phyloP scores from a whole-genome alignment of 1,284 basidiomycete genomes.

The Cystobasidium pallidum region DNA sequence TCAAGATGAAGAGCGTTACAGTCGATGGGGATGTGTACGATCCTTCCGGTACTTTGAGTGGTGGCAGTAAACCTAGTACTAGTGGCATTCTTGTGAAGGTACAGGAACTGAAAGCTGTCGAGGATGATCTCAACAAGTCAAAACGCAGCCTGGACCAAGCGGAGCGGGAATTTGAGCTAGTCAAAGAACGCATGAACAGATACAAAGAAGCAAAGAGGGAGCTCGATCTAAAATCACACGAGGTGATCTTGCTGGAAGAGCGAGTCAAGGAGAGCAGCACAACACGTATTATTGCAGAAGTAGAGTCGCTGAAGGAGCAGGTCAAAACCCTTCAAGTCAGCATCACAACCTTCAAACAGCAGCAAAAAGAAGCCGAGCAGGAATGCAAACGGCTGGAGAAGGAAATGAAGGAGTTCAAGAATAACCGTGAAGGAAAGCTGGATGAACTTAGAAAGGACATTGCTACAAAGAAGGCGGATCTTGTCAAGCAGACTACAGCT shows the following conservation, averaged over 20 bases:
- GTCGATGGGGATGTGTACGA: conserved; percentile 96
- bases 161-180: conserved; percentile 65
- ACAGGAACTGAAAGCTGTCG: conserved; percentile 73
- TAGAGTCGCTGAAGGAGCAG: conserved; percentile 71
- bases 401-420: conserved; percentile 98
- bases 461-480: conserved; percentile 73
- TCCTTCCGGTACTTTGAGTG: conserved; percentile 89
- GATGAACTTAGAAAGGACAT: conserved; percentile 89
- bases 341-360: conserved; percentile 70
- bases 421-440: conserved; percentile 96
- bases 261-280: conserved; percentile 89
- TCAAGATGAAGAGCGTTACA: conserved; percentile 81
- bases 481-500: conserved; percentile 76
- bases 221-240: conserved; percentile 86
- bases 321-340: conserved; percentile 71
- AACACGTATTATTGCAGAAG: conserved; percentile 75
- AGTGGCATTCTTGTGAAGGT: conserved; percentile 80
- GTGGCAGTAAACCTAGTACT: conserved; percentile 79
- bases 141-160: conserved; percentile 63
- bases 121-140: conserved; percentile 64
- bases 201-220: conserved; percentile 73
- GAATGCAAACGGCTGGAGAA: conserved; percentile 86
- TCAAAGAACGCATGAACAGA: conserved; percentile 66
- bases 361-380: conserved; percentile 73
- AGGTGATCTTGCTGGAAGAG: conserved; percentile 77